Evolutionary conservation across 148 eudicot species (phyloP).

Genomic region (Rhododendron molle): DNA sequence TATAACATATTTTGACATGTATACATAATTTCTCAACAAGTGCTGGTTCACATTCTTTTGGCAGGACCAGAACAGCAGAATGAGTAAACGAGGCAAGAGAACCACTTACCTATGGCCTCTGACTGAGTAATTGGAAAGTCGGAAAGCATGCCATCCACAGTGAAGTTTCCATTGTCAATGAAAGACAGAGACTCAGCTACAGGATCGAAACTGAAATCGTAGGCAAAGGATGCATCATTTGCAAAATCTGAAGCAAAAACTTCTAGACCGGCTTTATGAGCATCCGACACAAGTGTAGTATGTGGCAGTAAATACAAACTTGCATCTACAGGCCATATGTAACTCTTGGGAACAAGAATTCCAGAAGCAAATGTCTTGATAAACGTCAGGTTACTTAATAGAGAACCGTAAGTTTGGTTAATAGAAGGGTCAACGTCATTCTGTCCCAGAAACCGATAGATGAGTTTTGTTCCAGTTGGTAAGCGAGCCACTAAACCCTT

Average conservation of each 20-base stretch:
- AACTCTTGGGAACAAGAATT: constrained; percentile 76
- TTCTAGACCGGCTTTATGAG: constrained; percentile 67
- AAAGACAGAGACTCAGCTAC: constrained; percentile 51
- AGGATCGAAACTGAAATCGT: constrained; percentile 78
- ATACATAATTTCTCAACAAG: not conserved
- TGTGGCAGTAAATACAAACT: constrained; percentile 45
- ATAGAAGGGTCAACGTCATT: constrained; percentile 48
- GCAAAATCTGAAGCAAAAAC: constrained; percentile 67
- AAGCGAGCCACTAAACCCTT: constrained; percentile 40
- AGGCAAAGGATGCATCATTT: constrained; percentile 59
- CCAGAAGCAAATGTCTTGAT: constrained; percentile 87
- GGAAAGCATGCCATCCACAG: constrained; percentile 83
- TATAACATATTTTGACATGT: not conserved
- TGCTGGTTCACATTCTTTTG: not conserved
- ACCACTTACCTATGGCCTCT: constrained; percentile 51
- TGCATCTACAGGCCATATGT: constrained; percentile 67
- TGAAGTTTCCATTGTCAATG: constrained; percentile 66
- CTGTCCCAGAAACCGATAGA: constrained; percentile 53
- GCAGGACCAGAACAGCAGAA: not conserved
- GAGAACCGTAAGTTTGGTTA: constrained; percentile 66
- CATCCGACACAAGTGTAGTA: constrained; percentile 74
- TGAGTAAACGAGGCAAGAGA: not conserved
- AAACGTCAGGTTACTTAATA: constrained; percentile 61
- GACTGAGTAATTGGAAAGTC: constrained; percentile 84
- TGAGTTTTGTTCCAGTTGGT: constrained; percentile 43